Percentiles rank a stretch among this genome's conserved stretches.
These are phyloP conservation scores for Neurospora sp. DNA, from an alignment of 2,329 filamentous ascomycete genomes.

Conservation along the genomic window DNA sequence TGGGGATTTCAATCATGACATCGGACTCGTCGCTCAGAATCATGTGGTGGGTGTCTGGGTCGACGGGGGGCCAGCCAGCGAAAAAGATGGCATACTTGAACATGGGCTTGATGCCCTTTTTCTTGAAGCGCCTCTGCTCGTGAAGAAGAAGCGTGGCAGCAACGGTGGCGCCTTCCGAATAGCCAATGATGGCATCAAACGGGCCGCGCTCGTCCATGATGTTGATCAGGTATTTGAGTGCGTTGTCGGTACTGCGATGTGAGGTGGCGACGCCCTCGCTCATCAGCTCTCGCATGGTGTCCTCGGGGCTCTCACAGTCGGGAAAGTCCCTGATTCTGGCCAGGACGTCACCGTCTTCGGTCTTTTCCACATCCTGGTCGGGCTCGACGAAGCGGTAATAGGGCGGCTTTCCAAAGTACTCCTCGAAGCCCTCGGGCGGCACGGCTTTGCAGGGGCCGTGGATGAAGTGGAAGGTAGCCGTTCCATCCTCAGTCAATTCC, in stretches of 20 bases:
- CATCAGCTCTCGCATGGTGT: conserved; percentile 43
- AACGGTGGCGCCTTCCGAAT: conserved; percentile 49
- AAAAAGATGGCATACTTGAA: conserved; percentile 42
- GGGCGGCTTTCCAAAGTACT: conserved; percentile 46
- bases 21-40: conserved; percentile 40
- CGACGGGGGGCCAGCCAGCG: conserved; percentile 43
- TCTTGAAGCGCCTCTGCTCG: conserved; percentile 31
- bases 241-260: conserved; percentile 28
- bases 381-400: conserved; percentile 47
- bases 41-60: conserved; percentile 32
- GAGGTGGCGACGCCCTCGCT: conserved; percentile 22
- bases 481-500: conserved; percentile 34
- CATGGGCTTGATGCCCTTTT: conserved; percentile 26
- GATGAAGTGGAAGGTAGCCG: conserved; percentile 41
- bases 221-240: conserved; percentile 32
- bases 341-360: conserved; percentile 35
- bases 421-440: conserved; percentile 44
- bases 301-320: conserved; percentile 40
- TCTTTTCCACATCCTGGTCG: conserved; percentile 33
- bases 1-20: conserved; percentile 40
- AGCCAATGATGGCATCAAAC: conserved; percentile 48
- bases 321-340: conserved; percentile 45
- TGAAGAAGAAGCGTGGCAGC: conserved; percentile 44
- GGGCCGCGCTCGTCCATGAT: conserved; percentile 36
- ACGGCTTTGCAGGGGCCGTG: conserved; percentile 39